phyloP scores from a whole-genome alignment of 2,329 filamentous ascomycete genomes.

The Colletotrichum magnum region DNA sequence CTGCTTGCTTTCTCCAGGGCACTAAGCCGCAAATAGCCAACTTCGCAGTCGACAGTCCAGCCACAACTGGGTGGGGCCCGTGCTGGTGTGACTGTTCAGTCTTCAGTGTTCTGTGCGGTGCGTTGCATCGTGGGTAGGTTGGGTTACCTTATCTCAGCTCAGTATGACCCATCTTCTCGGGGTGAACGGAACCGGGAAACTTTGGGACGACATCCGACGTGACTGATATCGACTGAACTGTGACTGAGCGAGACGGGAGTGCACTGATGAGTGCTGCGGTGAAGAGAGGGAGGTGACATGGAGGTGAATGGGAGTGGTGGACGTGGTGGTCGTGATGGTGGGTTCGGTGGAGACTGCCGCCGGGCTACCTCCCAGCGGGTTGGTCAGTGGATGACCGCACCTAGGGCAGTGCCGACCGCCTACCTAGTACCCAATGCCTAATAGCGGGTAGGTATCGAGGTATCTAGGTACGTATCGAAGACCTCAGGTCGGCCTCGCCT shows the following conservation, averaged over 20 bases:
- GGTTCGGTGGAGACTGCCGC: not conserved
- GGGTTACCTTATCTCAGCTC: no score
- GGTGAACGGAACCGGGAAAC: not conserved
- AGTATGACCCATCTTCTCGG: no score
- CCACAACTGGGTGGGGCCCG: slow-evolving; percentile 30
- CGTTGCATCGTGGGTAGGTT: no score
- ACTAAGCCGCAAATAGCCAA: slow-evolving; percentile 27
- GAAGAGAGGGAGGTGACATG: not conserved
- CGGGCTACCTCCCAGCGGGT: not conserved
- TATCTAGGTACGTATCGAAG: no score
- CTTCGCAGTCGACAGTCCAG: not conserved
- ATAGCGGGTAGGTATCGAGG: no score
- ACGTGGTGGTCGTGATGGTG: not conserved
- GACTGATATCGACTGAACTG: slow-evolving; percentile 10
- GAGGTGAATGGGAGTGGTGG: no score
- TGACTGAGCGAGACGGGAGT: not conserved
- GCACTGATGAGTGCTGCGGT: not conserved
- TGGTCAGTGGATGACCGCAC: not conserved
- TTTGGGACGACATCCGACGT: slow-evolving; percentile 12
- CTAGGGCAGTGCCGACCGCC: not conserved
- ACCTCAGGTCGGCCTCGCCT: not conserved
- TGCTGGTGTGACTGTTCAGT: slow-evolving; percentile 23
- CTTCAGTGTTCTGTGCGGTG: no score
- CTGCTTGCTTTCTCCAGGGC: not conserved
- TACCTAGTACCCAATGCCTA: no score